Conservation (phyloP, 2,329 filamentous ascomycete genomes). For the Calycina marina region DNA sequence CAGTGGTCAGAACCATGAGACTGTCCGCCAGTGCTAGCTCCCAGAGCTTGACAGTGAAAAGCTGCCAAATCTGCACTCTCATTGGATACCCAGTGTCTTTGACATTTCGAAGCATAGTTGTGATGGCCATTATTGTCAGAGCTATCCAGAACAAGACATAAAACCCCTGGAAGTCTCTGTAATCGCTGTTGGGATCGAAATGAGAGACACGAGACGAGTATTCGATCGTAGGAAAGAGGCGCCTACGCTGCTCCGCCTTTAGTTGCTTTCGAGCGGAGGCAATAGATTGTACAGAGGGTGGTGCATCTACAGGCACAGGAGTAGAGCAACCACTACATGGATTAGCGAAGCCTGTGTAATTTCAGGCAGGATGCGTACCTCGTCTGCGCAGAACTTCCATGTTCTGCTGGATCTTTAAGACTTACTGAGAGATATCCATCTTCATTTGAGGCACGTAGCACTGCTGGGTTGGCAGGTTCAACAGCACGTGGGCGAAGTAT, state of each 20-base stretch:
- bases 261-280: slow-evolving; percentile 73
- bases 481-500: slow-evolving; percentile 20
- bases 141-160: slow-evolving; percentile 98
- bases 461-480: slow-evolving; percentile 15
- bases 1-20: slow-evolving; percentile 68
- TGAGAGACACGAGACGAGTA: slow-evolving; percentile 86
- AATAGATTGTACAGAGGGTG: slow-evolving; percentile 78
- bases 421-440: slow-evolving; percentile 11
- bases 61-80: slow-evolving; percentile 70
- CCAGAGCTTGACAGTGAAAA: slow-evolving; percentile 81
- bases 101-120: slow-evolving; percentile 80
- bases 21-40: slow-evolving; percentile 73
- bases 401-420: slow-evolving; percentile 8
- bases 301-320: slow-evolving; percentile 75
- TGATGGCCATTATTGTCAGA: slow-evolving; percentile 91
- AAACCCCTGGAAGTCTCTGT: slow-evolving; percentile 91
- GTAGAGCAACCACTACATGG: slow-evolving; percentile 60
- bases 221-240: slow-evolving; percentile 85
- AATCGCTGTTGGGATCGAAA: slow-evolving; percentile 84
- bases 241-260: slow-evolving; percentile 64
- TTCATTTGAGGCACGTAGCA: slow-evolving; percentile 15
- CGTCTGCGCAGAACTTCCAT: slow-evolving; percentile 16
- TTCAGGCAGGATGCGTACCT: slow-evolving; percentile 11
- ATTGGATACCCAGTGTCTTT: slow-evolving; percentile 86
- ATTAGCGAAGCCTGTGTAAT: slow-evolving; percentile 4